Evolutionary conservation across 1,139 yeast species (phyloP).

Genomic region (Hansenula lynferdii): DNA sequence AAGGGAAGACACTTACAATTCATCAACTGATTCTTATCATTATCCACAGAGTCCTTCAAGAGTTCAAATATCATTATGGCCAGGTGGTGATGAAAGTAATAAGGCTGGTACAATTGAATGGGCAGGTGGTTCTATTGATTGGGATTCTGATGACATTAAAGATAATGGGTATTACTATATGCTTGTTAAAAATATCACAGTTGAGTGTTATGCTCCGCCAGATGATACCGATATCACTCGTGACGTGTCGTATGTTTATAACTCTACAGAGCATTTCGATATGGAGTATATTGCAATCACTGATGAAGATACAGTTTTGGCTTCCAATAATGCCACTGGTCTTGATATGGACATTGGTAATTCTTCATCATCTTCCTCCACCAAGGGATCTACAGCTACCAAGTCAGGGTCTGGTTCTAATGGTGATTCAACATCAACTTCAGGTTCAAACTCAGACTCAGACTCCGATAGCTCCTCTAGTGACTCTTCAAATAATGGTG

Average conservation of each 20-base stretch:
- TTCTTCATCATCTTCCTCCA: slow-evolving; percentile 11
- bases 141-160: slow-evolving; percentile 71
- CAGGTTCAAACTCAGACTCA: background rate
- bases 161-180: slow-evolving; percentile 78
- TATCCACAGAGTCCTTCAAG: slow-evolving; percentile 94
- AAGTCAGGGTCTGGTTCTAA: too few species aligned
- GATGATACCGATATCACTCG: slow-evolving; percentile 40
- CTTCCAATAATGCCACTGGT: slow-evolving; percentile 59
- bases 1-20: slow-evolving; percentile 64
- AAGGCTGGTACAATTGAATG: slow-evolving; percentile 79
- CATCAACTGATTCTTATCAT: slow-evolving; percentile 49
- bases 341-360: slow-evolving; percentile 43
- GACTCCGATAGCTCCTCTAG: slow-evolving; percentile 10
- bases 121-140: slow-evolving; percentile 90
- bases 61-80: slow-evolving; percentile 87
- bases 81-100: slow-evolving; percentile 69
- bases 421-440: too few species aligned
- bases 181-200: slow-evolving; percentile 50
- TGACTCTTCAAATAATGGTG: too few species aligned
- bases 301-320: slow-evolving; percentile 55
- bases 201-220: slow-evolving; percentile 72
- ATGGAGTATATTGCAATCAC: slow-evolving; percentile 50
- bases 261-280: slow-evolving; percentile 39
- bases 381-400: too few species aligned
- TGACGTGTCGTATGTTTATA: slow-evolving; percentile 53